Evolutionary conservation across 441 rosid species (phyloP).

Genomic region (Pelargonium hybrid): DNA sequence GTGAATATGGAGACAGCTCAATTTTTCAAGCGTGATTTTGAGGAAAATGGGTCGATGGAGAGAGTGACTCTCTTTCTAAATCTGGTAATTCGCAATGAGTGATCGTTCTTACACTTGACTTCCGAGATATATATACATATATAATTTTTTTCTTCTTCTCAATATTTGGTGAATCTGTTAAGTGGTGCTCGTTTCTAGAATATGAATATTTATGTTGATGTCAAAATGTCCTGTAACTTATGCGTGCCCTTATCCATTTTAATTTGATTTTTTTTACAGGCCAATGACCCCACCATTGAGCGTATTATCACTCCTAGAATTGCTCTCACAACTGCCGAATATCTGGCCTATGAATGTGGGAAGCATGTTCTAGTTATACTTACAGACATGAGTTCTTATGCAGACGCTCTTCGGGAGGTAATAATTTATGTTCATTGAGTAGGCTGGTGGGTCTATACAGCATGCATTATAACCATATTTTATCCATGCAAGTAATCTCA

Average conservation of each 20-base stretch:
- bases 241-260: no score
- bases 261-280: slow-evolving; percentile 53
- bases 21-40: slow-evolving; percentile 97
- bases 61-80: slow-evolving; percentile 93
- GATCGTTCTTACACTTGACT: no score
- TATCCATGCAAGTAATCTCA: no score
- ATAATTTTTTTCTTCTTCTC: no score
- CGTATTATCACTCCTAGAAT: slow-evolving; percentile 92
- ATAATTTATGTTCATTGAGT: no score
- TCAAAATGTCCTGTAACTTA: no score
- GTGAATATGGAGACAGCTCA: slow-evolving; percentile 99
- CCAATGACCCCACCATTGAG: slow-evolving; percentile 96
- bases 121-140: no score
- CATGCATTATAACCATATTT: no score
- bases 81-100: slow-evolving; percentile 72
- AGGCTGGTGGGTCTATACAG: no score
- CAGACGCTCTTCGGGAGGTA: slow-evolving; percentile 99
- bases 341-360: slow-evolving; percentile 96
- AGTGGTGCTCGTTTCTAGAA: no score
- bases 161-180: no score
- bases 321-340: slow-evolving; percentile 90
- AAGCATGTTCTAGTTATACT: slow-evolving; percentile 95
- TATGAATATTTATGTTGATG: no score
- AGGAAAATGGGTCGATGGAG: slow-evolving; percentile 99
- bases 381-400: slow-evolving; percentile 97